A percentile compares a stretch with the other conserved stretches of the same genome.
phyloP scores from a whole-genome alignment of 768 basidiomycete genomes.

The Lentinula boryana region DNA sequence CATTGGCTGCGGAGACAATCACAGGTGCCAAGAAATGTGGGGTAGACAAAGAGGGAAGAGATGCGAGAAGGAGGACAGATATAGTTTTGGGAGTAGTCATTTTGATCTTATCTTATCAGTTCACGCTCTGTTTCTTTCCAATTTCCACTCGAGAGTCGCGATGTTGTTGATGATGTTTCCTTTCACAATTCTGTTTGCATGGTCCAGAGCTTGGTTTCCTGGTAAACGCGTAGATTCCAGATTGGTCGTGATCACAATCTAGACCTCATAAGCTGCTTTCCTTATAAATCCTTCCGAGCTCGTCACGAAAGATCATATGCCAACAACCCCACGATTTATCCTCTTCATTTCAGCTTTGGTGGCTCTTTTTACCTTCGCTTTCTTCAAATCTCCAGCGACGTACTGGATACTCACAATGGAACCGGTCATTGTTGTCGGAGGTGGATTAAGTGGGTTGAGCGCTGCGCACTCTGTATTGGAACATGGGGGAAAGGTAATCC shows the following conservation, averaged over 20 bases:
- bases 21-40: constrained; percentile 53
- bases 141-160: no score
- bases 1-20: constrained; percentile 44
- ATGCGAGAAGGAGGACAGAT: constrained; percentile 42
- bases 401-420: background rate
- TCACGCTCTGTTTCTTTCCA: background rate
- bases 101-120: constrained; percentile 3
- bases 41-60: constrained; percentile 39
- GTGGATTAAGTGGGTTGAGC: constrained; percentile 62
- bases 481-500: constrained; percentile 62
- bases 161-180: no score
- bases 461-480: constrained; percentile 79
- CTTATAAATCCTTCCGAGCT: background rate
- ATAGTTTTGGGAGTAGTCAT: background rate
- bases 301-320: constrained; percentile 1
- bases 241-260: background rate
- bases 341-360: background rate
- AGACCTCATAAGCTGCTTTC: background rate
- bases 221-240: background rate
- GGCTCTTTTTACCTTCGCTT: background rate
- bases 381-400: background rate
- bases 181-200: background rate
- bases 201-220: background rate
- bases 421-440: constrained; percentile 49
- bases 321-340: background rate